Evolutionary conservation across 768 basidiomycete species (phyloP), one percentile per base, ranked within the genome.

Genomic region (Hebeloma cylindrosporum): DNA sequence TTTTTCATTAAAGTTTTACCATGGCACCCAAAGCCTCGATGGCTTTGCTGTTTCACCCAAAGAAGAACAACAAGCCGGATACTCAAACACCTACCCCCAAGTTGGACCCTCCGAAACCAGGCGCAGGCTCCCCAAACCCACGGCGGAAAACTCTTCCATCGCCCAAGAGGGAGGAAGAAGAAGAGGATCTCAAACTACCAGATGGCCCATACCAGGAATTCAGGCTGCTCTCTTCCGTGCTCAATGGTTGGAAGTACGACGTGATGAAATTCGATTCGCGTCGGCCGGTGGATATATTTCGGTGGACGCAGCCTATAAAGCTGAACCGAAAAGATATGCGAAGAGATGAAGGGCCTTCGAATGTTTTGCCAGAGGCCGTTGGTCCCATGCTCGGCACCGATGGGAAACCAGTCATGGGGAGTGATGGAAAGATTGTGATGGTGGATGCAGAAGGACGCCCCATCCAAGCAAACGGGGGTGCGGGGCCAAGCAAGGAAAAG

Each of bases 241-340:
- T 85, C 60, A 87, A 88, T 60, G 88, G 85, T 20, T 92, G 89
- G 88, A 89, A 87, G 60, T 89, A 91, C 74, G 88, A 93, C 67
- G 80, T 93, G 47, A 90, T 93, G 86, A 91, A 91, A 65, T 91
- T 94, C 62, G 83, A 88, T 63, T 80, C 83, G 25, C 76, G 84
- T 45, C 85, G 85, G 57, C 70, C 75, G 11, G 68, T 89, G 43
- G 88, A 92, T 60, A 73, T 90, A 42, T 71, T 72, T 40, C 64
- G 68, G 22, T 93, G 91, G 85, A 62, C 71, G 23, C 69, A 70
- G 47, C 92, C 92, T 10, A 83, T 93, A 59, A 89, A 87, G 69
- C 72, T 94, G 55, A 94, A 94, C 65, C 75, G 92, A 58, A 93
- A 93, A 66, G 88, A 94, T 55, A 64, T 85, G 46, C 70, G 80